Percentiles rank a stretch among this genome's conserved stretches.
These are phyloP conservation scores for Daldinia vernicosa DNA, from an alignment of 495 filamentous ascomycete genomes.

Conservation along the genomic window DNA sequence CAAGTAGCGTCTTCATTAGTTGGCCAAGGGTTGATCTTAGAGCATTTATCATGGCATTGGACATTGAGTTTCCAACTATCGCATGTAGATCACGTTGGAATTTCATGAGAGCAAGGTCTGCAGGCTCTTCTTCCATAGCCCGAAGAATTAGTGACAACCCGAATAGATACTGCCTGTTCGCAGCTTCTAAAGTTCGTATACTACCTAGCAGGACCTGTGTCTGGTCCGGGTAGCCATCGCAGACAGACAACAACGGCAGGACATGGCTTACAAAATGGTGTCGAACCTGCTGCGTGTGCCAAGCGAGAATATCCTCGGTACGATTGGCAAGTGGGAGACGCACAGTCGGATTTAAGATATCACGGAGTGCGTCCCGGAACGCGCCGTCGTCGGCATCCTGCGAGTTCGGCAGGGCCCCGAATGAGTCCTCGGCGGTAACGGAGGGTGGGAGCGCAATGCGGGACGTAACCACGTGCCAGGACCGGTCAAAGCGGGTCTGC, in stretches of 20 bases:
- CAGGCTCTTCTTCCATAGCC: constrained; percentile 46
- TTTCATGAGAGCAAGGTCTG: constrained; percentile 54
- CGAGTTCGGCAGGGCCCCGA: constrained; percentile 55
- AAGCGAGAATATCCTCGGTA: constrained; percentile 60
- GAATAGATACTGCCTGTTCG: constrained; percentile 59
- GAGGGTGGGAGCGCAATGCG: constrained; percentile 66
- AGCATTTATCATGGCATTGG: constrained; percentile 60
- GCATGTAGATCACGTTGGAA: constrained; percentile 71
- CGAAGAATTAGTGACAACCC: constrained; percentile 56
- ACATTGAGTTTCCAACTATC: constrained; percentile 71
- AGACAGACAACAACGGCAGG: constrained; percentile 55
- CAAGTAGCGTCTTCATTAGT: constrained; percentile 65
- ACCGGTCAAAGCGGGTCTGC: constrained; percentile 70
- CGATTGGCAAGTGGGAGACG: constrained; percentile 55
- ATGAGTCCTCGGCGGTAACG: constrained; percentile 53
- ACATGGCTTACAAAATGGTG: constrained; percentile 61
- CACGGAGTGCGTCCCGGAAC: constrained; percentile 56
- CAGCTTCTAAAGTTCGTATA: constrained; percentile 60
- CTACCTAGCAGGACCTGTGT: constrained; percentile 55
- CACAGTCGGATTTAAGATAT: constrained; percentile 51
- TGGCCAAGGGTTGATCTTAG: constrained; percentile 63
- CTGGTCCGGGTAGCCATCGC: constrained; percentile 50
- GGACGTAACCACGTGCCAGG: constrained; percentile 73
- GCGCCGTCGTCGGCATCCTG: constrained; percentile 46
- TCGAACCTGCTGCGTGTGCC: constrained; percentile 62